Evolutionary conservation across 345 rosid genomes (phyloP), one percentile per base, ranked within the genome.

Genomic region (Ceriops tagal): DNA sequence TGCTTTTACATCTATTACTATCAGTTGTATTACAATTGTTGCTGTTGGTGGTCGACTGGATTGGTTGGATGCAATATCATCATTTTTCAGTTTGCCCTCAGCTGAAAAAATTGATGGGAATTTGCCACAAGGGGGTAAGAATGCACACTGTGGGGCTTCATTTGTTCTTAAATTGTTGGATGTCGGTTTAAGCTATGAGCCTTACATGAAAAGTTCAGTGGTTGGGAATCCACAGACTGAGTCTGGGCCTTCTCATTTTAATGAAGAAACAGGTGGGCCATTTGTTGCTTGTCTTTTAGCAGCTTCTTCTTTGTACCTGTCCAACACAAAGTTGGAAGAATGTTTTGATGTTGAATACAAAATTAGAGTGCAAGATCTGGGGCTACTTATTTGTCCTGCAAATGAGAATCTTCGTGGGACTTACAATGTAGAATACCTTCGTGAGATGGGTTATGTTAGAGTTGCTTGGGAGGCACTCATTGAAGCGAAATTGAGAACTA

Each of bases 1-100:
- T 46, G 85, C 73, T 77, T 83, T 73, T 76, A 79, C 88, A 65
- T 84, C 92, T 63, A 58, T 95, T 79, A 77, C 83, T 72, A 69
- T 82, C 73, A 84, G 92, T 76, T 86, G 99, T 73, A 79, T 87
- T 77, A 95, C 99, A 9, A 65, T 95, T 79, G 86, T 90, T 59
- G 97, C 98, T 6, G 78, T 81, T 63, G 93, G 98, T 71, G 99
- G 98, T 49, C 97, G 99, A 62, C 77, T 92, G 78, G 98, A 95
- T 81, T 95, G 99, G 99, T 71, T 95, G 66, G 89, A 83, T 71
- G 83, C 83, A 58, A 81, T 84, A 77, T 68, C 66, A 52, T 95
- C 98, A 52, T 92, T 92, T 75, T 90, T 95, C 74, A 77, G 71
- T 53, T 64, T 71, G 80, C 81, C 89, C 8, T 77, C 85, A 58